Conservation (phyloP, 257 asterid genomes). For the Rubia yunnanensis region DNA sequence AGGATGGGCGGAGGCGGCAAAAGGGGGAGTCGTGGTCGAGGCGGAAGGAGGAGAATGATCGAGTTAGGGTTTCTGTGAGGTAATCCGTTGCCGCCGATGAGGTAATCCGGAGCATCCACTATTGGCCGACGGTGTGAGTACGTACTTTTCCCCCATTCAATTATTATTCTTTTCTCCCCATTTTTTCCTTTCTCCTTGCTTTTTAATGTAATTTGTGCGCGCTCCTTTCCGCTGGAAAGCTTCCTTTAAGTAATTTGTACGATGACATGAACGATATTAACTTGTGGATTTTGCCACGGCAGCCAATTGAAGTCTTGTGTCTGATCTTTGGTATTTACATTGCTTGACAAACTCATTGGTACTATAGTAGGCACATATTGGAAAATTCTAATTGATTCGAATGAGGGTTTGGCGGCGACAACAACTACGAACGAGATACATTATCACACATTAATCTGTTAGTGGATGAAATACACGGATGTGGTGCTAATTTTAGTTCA, state of each 20-base stretch:
- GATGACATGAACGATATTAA: constrained; percentile 14
- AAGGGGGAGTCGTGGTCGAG: background rate
- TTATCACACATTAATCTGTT: background rate
- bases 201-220: too few species aligned
- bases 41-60: constrained; percentile 4
- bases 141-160: background rate
- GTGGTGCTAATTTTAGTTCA: background rate
- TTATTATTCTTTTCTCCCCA: too few species aligned
- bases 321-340: constrained; percentile 6
- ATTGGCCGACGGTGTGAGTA: constrained; percentile 3
- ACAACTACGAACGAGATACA: constrained; percentile 7
- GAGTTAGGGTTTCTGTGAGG: constrained; percentile 6
- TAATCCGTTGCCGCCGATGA: constrained; percentile 2
- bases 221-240: too few species aligned
- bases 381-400: background rate
- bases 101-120: constrained; percentile 12
- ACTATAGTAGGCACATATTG: background rate
- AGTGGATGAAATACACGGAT: too few species aligned
- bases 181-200: too few species aligned
- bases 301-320: constrained; percentile 33
- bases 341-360: constrained; percentile 8
- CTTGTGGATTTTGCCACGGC: constrained; percentile 27
- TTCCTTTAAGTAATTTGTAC: too few species aligned
- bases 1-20: background rate
- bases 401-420: background rate